These are phyloP conservation scores for Solanum peruvianum DNA, from an alignment of 257 asterid species.

Conservation along the genomic window DNA sequence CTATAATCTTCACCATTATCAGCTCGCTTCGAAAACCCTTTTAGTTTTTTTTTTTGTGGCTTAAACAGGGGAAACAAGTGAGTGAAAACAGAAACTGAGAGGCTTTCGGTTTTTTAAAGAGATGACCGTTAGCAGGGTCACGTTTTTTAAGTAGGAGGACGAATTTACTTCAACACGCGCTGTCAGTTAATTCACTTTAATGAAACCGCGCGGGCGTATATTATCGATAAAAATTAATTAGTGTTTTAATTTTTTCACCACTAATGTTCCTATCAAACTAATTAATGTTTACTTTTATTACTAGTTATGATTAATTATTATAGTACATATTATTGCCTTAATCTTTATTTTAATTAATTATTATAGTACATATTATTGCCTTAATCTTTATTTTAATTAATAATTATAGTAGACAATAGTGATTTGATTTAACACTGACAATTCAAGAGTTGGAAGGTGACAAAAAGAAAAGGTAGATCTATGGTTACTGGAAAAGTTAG, in stretches of 20 bases:
- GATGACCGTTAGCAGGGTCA: background rate
- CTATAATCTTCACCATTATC: slow-evolving; percentile 22
- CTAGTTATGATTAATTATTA: background rate
- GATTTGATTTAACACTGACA: background rate
- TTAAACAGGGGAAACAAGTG: background rate
- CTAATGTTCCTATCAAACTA: background rate
- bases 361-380: background rate
- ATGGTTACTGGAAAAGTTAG: background rate
- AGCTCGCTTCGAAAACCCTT: background rate
- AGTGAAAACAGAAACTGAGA: background rate
- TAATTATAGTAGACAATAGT: background rate
- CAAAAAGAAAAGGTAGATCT: background rate
- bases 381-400: background rate
- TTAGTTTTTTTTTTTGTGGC: background rate
- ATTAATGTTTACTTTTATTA: background rate
- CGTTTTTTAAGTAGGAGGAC: background rate
- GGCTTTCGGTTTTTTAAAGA: background rate
- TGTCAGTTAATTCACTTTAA: background rate
- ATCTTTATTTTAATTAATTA: background rate
- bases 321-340: background rate
- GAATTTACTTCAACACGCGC: background rate
- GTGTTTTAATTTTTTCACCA: background rate
- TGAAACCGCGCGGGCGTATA: background rate
- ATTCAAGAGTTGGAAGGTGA: background rate
- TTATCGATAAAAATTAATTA: background rate